Base-by-base conservation (phyloP, 2,329 filamentous ascomycete species). In the Hymenoscyphus infarciens region DNA sequence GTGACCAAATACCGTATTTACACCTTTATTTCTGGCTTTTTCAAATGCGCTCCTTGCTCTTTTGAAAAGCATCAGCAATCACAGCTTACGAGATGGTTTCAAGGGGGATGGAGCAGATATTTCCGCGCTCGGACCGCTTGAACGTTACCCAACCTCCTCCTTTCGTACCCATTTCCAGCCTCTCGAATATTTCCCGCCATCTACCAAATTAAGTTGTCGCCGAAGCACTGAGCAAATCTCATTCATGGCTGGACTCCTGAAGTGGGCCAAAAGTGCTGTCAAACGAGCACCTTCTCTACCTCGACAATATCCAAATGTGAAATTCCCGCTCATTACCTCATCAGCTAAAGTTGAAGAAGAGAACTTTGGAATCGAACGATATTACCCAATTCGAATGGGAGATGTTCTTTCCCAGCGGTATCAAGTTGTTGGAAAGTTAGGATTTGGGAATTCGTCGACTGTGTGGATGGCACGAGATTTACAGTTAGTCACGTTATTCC, bases 371-470 rank as follows among this genome's bases (percentile, higher is more conserved):
- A 65, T 65, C 19, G 61, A 63, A 11, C 58, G 61, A 60, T 66
- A 66, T 38, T 66, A 66, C 49, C 64, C 64, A 22, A 53, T 56
- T 22, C 63, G 39, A 4, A 64, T 66, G 53, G 64, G 64, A 29
- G 63, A 66, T 35, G 39, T 66, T 52, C 58, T 66, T 56, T 63
- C 59, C 55, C 61, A 31, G 5, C 60, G 63, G 19, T 66, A 66
- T 59, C 63, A 52, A 62, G 38, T 66, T 31, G 63, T 66, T 45
- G 64, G 63, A 55, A 66, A 66, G 58, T 60, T 66, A 5, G 64
- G 64, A 42, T 66, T 66, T 63, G 64, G 64, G 57, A 61, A 49
- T 60, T 61, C 63, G 31, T 66, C 64, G 25, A 66, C 63, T 5
- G 60, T 63, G 13, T 66, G 63, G 63, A 54, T 57, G 45, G 59